phyloP scores from a whole-genome alignment of 495 filamentous ascomycete species.

The Penicillium ucsense region DNA sequence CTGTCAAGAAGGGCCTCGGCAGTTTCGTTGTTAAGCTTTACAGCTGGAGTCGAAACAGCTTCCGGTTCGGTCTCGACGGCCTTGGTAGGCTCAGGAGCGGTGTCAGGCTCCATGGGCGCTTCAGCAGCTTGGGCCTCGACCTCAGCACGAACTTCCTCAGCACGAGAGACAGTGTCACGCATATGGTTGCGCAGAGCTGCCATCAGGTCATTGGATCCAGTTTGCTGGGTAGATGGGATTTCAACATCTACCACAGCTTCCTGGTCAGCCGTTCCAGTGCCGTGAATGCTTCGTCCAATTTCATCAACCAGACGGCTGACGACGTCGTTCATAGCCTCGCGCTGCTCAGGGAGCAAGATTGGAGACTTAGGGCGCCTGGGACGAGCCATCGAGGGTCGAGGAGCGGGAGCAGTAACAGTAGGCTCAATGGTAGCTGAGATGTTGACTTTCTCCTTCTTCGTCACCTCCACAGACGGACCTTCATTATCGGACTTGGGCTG shows the following conservation, averaged over 20 bases:
- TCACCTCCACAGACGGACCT: constrained; percentile 24
- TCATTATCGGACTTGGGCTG: constrained; percentile 31
- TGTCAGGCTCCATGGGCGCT: constrained; percentile 3
- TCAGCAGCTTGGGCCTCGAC: constrained; percentile 17
- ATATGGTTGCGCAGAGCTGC: constrained; percentile 26
- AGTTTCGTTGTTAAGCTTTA: constrained; percentile 47
- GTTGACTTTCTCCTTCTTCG: constrained; percentile 17
- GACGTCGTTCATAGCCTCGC: constrained; percentile 62
- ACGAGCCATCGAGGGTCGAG: background rate
- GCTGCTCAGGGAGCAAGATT: constrained; percentile 28
- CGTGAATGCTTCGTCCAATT: constrained; percentile 59
- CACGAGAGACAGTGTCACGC: constrained; percentile 22
- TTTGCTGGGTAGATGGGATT: constrained; percentile 18
- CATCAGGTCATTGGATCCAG: constrained; percentile 22
- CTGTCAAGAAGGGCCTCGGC: constrained; percentile 51
- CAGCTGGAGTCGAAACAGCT: constrained; percentile 44
- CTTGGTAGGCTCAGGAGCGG: background rate
- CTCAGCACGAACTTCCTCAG: constrained; percentile 33
- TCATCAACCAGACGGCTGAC: constrained; percentile 57
- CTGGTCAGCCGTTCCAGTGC: constrained; percentile 40
- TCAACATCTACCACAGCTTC: constrained; percentile 31
- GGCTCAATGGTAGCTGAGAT: constrained; percentile 14
- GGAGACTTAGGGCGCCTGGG: constrained; percentile 25
- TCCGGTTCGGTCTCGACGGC: constrained; percentile 8
- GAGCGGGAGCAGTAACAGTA: background rate